Evolutionary conservation across 345 rosid genomes (phyloP).

Genomic region (Pseudoturritis turrita): DNA sequence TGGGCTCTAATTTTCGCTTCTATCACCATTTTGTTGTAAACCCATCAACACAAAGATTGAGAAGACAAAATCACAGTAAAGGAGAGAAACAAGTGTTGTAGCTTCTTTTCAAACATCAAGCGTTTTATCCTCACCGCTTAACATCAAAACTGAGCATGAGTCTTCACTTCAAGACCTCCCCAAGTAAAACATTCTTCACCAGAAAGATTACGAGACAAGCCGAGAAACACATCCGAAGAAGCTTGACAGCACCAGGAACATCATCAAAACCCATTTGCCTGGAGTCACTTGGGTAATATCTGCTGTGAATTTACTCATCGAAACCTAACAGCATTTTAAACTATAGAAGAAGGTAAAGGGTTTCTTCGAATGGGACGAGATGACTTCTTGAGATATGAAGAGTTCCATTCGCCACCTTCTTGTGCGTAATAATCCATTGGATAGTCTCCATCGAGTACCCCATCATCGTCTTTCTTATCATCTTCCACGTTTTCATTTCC

Average conservation of each 20-base stretch:
- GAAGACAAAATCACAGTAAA: not conserved
- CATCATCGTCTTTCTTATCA: slow-evolving; percentile 21
- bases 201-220: not conserved
- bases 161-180: not conserved
- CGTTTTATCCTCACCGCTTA: not conserved
- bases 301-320: not conserved
- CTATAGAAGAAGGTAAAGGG: slow-evolving; percentile 20
- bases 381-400: slow-evolving; percentile 66
- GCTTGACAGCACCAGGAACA: not conserved
- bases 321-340: slow-evolving; percentile 1
- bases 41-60: not conserved
- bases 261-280: not conserved
- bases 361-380: slow-evolving; percentile 41
- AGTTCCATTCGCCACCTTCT: slow-evolving; percentile 96
- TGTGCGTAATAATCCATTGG: slow-evolving; percentile 98
- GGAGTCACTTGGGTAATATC: not conserved
- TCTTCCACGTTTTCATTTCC: slow-evolving; percentile 22
- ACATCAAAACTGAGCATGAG: not conserved
- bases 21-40: not conserved
- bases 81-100: not conserved
- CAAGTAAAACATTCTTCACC: not conserved
- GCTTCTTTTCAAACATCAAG: not conserved
- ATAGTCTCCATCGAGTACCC: slow-evolving; percentile 47
- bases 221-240: not conserved
- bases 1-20: not conserved